Percentiles rank a stretch among this genome's conserved stretches.
Conservation (phyloP, 2,329 filamentous ascomycete species). For the Amylocarpus encephaloides region DNA sequence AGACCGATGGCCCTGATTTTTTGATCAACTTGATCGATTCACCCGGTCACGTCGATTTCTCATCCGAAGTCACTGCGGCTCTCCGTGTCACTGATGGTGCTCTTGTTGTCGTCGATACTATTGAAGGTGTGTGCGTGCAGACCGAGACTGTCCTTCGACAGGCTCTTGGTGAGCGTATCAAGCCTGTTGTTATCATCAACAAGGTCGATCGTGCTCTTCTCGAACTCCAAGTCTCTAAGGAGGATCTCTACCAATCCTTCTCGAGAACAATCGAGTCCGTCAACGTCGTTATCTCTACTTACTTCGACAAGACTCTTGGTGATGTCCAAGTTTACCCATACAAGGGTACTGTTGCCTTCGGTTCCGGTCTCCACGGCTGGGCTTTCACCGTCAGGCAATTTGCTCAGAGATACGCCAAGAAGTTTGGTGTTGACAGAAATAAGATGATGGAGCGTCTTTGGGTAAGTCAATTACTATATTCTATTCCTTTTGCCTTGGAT, state of each 20-base stretch:
- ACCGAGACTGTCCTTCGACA: slow-evolving; percentile 99
- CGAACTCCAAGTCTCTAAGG: slow-evolving; percentile 96
- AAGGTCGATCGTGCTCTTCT: slow-evolving; percentile 99
- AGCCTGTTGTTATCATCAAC: slow-evolving; percentile 99
- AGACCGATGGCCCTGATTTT: slow-evolving; percentile 91
- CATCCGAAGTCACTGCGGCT: slow-evolving; percentile 97
- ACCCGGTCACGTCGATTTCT: slow-evolving; percentile 99
- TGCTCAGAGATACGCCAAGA: slow-evolving; percentile 94
- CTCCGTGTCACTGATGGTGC: slow-evolving; percentile 99
- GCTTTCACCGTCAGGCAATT: slow-evolving; percentile 99
- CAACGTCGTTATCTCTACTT: slow-evolving; percentile 99
- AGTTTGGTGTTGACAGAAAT: slow-evolving; percentile 98
- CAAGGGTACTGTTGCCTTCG: slow-evolving; percentile 96
- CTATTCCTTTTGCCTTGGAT: slow-evolving; percentile 17
- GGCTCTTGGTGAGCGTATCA: slow-evolving; percentile 99
- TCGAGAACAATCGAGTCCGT: slow-evolving; percentile 99
- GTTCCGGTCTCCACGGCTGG: slow-evolving; percentile 99
- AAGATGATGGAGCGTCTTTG: slow-evolving; percentile 99
- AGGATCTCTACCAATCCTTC: slow-evolving; percentile 99
- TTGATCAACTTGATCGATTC: slow-evolving; percentile 99
- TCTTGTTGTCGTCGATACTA: slow-evolving; percentile 98
- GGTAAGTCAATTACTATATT: slow-evolving; percentile 45
- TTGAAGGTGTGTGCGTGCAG: slow-evolving; percentile 99
- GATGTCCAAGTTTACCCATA: slow-evolving; percentile 98
- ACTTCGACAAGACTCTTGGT: slow-evolving; percentile 93